Conservation (phyloP, 805 yeast genomes). For the Lipomyces kockii region DNA sequence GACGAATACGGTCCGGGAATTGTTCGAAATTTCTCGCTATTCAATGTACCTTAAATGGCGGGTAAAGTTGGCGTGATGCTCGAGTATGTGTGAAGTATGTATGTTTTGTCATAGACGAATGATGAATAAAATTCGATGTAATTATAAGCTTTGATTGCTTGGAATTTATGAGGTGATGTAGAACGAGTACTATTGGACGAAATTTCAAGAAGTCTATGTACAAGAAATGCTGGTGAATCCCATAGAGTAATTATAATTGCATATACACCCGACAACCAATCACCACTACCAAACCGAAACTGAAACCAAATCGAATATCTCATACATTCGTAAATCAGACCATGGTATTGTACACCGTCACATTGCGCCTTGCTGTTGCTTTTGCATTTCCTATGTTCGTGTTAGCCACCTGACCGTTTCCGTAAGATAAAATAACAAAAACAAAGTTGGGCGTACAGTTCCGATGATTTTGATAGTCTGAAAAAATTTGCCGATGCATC, state of each 20-base stretch:
- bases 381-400: slow-evolving; percentile 24
- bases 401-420: background rate
- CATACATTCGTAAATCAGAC: background rate
- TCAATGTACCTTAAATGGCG: slow-evolving; percentile 73
- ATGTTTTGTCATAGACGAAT: background rate
- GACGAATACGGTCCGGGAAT: slow-evolving; percentile 98
- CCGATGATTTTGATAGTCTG: slow-evolving; percentile 42
- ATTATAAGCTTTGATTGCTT: background rate
- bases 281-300: background rate
- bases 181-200: slow-evolving; percentile 2
- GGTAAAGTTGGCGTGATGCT: background rate
- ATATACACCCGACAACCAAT: background rate
- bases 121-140: background rate
- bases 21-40: slow-evolving; percentile 94
- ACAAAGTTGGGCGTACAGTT: slow-evolving; percentile 18
- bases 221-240: background rate
- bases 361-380: slow-evolving; percentile 14
- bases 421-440: background rate
- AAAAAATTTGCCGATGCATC: slow-evolving; percentile 86
- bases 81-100: background rate
- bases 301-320: background rate
- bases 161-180: background rate
- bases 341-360: background rate
- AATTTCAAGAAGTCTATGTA: background rate
- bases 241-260: background rate